These are phyloP conservation scores for Termitomyces sp. DNA, from an alignment of 768 basidiomycete genomes.

Conservation along the genomic window DNA sequence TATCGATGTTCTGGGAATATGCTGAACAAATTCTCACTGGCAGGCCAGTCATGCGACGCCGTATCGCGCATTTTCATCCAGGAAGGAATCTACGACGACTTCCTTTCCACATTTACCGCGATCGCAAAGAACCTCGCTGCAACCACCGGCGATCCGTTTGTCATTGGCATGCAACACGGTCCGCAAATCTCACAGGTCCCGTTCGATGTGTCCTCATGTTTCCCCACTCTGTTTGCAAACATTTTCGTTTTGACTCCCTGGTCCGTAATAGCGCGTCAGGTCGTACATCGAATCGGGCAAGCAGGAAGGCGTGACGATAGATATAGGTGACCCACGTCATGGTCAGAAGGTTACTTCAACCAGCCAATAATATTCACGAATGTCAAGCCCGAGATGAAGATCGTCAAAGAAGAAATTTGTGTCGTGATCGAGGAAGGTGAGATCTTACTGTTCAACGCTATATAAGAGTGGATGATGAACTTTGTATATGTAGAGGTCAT, in stretches of 20 bases:
- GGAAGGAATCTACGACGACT: conserved; percentile 73
- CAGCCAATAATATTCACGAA: too few species aligned
- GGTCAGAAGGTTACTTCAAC: too few species aligned
- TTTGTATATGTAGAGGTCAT: too few species aligned
- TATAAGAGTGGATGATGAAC: too few species aligned
- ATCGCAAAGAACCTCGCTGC: conserved; percentile 45
- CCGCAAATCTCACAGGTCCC: conserved; percentile 72
- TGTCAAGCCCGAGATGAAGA: conserved; percentile 49
- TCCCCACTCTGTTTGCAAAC: too few species aligned
- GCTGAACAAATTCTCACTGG: not conserved
- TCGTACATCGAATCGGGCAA: conserved; percentile 34
- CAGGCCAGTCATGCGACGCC: conserved; percentile 68
- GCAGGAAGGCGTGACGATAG: conserved; percentile 36
- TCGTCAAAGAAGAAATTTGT: conserved; percentile 49
- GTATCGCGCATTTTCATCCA: conserved; percentile 86
- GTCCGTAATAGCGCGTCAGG: too few species aligned
- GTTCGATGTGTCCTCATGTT: conserved; percentile 22
- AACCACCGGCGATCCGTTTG: conserved; percentile 64
- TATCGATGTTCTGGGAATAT: too few species aligned
- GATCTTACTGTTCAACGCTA: too few species aligned
- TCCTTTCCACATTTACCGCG: conserved; percentile 56
- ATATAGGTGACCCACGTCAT: conserved; percentile 10
- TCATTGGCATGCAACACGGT: conserved; percentile 54
- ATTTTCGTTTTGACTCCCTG: too few species aligned
- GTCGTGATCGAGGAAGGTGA: conserved; percentile 34